Base-by-base conservation (phyloP, 441 rosid genomes). In the Capsella rubella region DNA sequence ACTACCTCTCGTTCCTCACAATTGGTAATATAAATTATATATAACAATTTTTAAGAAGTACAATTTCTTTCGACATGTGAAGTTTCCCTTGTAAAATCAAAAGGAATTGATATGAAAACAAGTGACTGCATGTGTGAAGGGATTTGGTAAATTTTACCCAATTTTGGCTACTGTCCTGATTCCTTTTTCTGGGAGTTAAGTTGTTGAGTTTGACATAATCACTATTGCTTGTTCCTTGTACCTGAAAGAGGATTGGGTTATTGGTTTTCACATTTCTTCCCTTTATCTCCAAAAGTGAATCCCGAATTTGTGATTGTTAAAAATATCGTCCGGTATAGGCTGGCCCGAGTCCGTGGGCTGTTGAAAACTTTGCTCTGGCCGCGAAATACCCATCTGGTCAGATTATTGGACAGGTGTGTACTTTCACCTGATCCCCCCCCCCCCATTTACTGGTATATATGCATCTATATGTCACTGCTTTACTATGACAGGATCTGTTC, bases 351-450 rank as follows among this genome's bases (percentile, higher is more conserved):
- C 89, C 95, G 43, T 92, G 92, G 91, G 97, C 97, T 74, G 64
- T 95, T 47, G 98, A 91, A 83, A 87, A 84, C 45, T 95, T 85
- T 86, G 99, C 98, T 40, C 70, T 73, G 29, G 90, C 81, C 2
- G 99, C 93, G 5, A 92, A 95, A 83, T 89, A 95, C 76, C 99
- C 98, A 49, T 86, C 93, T 57, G 99, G 88, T 76, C 83, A 84
- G 67, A 73, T 93, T 67, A 78, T 82, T 75, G 90, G 82, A 49
- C 98, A 95, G 93, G 99, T 89, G 76, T 78, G 67, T 79, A 55
- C 69, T 53, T 74, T 10, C 45, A 40, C 50, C 70, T 67, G 69
- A 61, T 80, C 67, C 75, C 51, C 71, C 21, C 47, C n/a, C 34
- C 39, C 28, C 45, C 25, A 21, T 69, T 80, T 60, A 54, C 55